These are phyloP conservation scores for Pseudogymnoascus verrucosus DNA, from an alignment of 2,329 filamentous ascomycete genomes.

Conservation along the genomic window DNA sequence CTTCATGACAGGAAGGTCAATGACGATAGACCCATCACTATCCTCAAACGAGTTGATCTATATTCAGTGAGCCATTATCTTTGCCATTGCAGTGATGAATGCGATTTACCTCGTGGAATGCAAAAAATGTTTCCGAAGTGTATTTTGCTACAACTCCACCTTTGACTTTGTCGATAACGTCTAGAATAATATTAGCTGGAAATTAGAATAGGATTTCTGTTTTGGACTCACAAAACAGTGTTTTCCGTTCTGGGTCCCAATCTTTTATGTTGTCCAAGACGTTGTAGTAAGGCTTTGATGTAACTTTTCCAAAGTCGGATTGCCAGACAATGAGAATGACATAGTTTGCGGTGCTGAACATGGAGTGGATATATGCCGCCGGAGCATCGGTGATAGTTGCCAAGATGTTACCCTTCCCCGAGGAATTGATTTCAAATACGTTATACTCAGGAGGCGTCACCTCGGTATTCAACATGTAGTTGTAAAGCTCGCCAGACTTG, in stretches of 20 bases:
- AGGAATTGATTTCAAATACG: conserved; percentile 57
- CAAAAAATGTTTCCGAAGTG: background rate
- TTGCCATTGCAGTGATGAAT: background rate
- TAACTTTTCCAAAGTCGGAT: background rate
- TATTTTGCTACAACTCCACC: background rate
- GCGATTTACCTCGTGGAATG: background rate
- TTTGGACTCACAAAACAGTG: background rate
- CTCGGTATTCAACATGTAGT: conserved; percentile 67
- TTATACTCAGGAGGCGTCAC: conserved; percentile 48
- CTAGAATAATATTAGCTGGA: background rate
- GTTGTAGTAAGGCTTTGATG: background rate
- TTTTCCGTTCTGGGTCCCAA: conserved; percentile 2
- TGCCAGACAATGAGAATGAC: conserved; percentile 45
- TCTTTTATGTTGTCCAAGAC: background rate
- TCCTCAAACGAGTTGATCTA: conserved; percentile 3
- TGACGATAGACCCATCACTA: background rate
- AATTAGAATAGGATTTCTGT: no score
- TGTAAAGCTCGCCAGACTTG: conserved; percentile 64
- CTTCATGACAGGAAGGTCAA: background rate
- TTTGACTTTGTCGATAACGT: background rate
- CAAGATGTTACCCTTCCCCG: conserved; percentile 60
- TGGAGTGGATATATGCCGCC: conserved; percentile 67
- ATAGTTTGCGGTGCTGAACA: conserved; percentile 64
- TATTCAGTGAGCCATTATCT: background rate
- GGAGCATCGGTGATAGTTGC: conserved; percentile 48